phyloP scores from a whole-genome alignment of 805 yeast species.

The Vanderwaltozyma yarrowii region DNA sequence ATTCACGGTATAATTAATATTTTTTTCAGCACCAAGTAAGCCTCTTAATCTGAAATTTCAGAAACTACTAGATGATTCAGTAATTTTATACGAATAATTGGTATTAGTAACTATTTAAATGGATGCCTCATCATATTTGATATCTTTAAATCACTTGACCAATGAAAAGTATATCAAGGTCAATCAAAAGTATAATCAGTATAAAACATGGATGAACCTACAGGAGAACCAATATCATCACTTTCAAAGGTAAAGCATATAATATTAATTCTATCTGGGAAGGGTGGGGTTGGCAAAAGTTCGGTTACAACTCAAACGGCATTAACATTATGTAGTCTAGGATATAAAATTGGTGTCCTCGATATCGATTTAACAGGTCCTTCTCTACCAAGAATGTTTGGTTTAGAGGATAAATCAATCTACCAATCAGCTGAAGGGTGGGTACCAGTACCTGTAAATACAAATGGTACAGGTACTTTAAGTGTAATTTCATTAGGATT shows the following conservation, averaged over 20 bases:
- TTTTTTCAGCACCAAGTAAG: too few species aligned
- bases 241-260: conserved; percentile 59
- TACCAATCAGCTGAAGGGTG: conserved; percentile 79
- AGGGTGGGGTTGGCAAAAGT: conserved; percentile 97
- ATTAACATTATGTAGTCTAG: conserved; percentile 58
- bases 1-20: too few species aligned
- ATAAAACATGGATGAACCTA: conserved; percentile 6
- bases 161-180: too few species aligned
- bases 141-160: too few species aligned
- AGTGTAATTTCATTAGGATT: conserved; percentile 85
- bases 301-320: conserved; percentile 94
- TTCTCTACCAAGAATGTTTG: conserved; percentile 92
- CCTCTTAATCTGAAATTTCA: too few species aligned
- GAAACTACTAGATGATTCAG: too few species aligned
- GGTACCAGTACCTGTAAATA: conserved; percentile 64
- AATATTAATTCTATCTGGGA: conserved; percentile 77
- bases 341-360: conserved; percentile 81
- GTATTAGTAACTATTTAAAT: too few species aligned
- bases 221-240: conserved; percentile 24
- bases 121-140: too few species aligned
- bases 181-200: background rate
- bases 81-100: too few species aligned
- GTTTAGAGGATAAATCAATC: conserved; percentile 69
- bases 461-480: conserved; percentile 35
- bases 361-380: conserved; percentile 97